These are phyloP conservation scores for Tagetes erecta DNA, from an alignment of 129 eudicot genomes.

Conservation along the genomic window DNA sequence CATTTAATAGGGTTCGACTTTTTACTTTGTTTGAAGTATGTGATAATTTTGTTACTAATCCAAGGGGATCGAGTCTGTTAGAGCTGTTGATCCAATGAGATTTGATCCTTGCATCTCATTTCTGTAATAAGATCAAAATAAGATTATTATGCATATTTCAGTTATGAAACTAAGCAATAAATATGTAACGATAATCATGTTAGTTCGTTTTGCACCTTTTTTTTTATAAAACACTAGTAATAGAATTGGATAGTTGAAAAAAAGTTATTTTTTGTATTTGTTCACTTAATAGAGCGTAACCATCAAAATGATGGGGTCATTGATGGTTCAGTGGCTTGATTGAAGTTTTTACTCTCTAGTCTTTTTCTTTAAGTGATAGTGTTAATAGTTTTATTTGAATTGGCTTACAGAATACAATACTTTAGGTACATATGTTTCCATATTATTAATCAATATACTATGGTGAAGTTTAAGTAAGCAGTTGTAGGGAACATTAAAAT, in stretches of 20 bases:
- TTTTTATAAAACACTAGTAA: not conserved
- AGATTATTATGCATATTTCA: not conserved
- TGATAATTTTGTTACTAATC: not conserved
- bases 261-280: not conserved
- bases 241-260: not conserved
- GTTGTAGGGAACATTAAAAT: not conserved
- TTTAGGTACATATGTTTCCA: not conserved
- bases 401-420: not conserved
- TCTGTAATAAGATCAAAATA: not conserved
- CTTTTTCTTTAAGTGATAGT: not conserved
- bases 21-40: slow-evolving; percentile 6
- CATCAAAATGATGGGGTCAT: not conserved
- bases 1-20: not conserved
- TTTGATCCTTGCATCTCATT: not conserved
- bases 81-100: slow-evolving; percentile 25
- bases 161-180: not conserved
- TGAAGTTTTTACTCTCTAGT: not conserved
- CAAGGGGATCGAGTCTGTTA: not conserved
- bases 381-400: not conserved
- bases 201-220: not conserved
- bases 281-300: not conserved
- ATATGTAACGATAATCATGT: not conserved
- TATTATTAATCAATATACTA: not conserved
- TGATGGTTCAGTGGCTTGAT: not conserved
- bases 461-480: slow-evolving; percentile 6